Evolutionary conservation across 805 yeast species (phyloP), one percentile per base, ranked within the genome.

Genomic region (Candida verbasci): DNA sequence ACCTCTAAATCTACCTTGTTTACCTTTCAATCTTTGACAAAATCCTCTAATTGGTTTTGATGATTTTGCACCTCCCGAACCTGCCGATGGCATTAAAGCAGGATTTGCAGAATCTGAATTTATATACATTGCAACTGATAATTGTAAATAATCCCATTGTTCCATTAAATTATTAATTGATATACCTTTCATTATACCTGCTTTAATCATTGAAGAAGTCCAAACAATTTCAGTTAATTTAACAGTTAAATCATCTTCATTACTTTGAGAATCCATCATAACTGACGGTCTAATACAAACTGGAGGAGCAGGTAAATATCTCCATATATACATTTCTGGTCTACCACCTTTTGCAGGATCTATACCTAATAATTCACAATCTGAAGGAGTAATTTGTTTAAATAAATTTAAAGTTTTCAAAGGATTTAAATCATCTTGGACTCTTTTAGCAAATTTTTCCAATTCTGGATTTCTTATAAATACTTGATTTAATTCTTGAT

Each of bases 241-340:
- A 22, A 89, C 96, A 0, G 99, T 93, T 46, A 93, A 68, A 62
- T 94, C 99, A 62, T 93, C 99, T 65, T 93, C 99, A 61, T 93
- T 93, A 14, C 94, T 82, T 22, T 95, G 93, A 17, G 84, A 78
- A 56, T 86, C 88, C 89, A 86, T 87, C 68, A 80, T 71, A 21
- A 93, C 97, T 4, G 97, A 89, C 3, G 99, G 99, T 47, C 99
- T 78, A 38, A 93, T 93, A 71, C 98, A 93, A 14, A 94, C 97
- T 0, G 99, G 99, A 1, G 99, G 98, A 0, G 97, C 97, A 0
- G 98, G 98, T 37, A 93, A 72, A 56, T 89, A 93, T 54, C 95
- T 77, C 99, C 98, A 93, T 26, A 93, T 78, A 58, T 89, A 93
- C 73, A 84, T 86, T 62, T 91, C 97, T 4, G 97, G 98, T 47